A percentile compares a stretch with the other conserved stretches of the same genome.
Conservation (phyloP, 129 eudicot genomes). For the Sambucus nigra region DNA sequence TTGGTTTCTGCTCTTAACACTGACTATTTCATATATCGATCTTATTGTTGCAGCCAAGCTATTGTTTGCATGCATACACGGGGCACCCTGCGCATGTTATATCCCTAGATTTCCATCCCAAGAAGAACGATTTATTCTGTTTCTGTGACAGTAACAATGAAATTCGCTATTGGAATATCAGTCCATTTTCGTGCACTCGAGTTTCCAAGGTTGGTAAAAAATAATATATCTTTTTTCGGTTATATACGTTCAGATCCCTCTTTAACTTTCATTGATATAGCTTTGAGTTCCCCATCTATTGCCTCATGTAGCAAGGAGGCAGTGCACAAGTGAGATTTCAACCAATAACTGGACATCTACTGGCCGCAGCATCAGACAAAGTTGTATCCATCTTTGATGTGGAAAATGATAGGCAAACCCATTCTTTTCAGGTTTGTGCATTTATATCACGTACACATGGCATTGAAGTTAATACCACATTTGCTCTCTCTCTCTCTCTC, state of each 20-base stretch:
- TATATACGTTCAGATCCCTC: background rate
- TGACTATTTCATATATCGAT: background rate
- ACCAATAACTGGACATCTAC: constrained; percentile 66
- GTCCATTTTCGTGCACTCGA: constrained; percentile 73
- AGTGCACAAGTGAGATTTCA: constrained; percentile 95
- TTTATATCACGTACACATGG: too few relatives aligned
- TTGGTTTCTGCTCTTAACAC: too few relatives aligned
- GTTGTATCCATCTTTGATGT: constrained; percentile 78
- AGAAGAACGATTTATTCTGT: constrained; percentile 84
- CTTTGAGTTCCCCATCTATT: constrained; percentile 8
- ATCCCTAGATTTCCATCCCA: constrained; percentile 97
- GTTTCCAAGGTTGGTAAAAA: constrained; percentile 62
- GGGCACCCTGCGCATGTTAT: constrained; percentile 69
- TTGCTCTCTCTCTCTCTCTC: too few relatives aligned
- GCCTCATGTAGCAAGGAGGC: constrained; percentile 67
- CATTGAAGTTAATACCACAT: too few relatives aligned
- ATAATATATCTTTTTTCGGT: background rate
- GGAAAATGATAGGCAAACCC: constrained; percentile 76
- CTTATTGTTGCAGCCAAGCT: constrained; percentile 66
- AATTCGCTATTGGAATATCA: constrained; percentile 82
- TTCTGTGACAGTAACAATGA: constrained; percentile 86
- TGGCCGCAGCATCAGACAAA: constrained; percentile 94
- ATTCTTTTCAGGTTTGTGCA: constrained; percentile 68
- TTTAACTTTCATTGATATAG: background rate
- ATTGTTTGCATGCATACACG: constrained; percentile 73